Conservation (phyloP, 768 basidiomycete species). For the Flagelloscypha sp. region DNA sequence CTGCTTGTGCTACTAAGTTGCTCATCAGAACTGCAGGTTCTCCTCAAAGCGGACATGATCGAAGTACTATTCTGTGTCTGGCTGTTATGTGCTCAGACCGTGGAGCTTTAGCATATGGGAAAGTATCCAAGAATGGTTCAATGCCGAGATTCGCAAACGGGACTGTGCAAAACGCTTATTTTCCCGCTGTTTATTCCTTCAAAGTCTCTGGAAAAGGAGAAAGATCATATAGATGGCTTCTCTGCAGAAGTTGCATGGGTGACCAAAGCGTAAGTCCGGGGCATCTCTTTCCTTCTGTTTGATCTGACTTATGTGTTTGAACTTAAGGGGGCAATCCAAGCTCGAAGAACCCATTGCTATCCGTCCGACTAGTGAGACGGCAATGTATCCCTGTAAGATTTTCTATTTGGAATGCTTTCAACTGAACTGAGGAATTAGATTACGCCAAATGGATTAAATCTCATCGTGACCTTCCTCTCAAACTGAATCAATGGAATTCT, state of each 20-base stretch:
- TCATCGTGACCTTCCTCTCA: slow-evolving; percentile 93
- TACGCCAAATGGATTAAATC: slow-evolving; percentile 99
- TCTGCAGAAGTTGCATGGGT: slow-evolving; percentile 99
- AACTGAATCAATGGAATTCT: slow-evolving; percentile 98
- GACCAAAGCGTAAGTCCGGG: slow-evolving; percentile 71
- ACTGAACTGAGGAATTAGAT: slow-evolving; percentile 37
- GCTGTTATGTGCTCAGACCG: slow-evolving; percentile 97
- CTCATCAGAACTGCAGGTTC: slow-evolving; percentile 49
- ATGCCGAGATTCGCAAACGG: slow-evolving; percentile 83
- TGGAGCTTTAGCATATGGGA: slow-evolving; percentile 99
- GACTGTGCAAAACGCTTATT: slow-evolving; percentile 97
- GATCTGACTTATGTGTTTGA: too few species aligned
- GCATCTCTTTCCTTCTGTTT: too few species aligned
- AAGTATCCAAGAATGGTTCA: slow-evolving; percentile 94
- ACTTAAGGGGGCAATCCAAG: slow-evolving; percentile 74
- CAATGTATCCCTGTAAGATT: slow-evolving; percentile 93
- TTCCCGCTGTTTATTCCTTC: slow-evolving; percentile 96
- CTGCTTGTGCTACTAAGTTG: slow-evolving; percentile 4
- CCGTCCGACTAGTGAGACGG: slow-evolving; percentile 96
- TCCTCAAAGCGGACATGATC: slow-evolving; percentile 96
- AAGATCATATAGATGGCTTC: slow-evolving; percentile 98
- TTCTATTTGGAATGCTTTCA: not conserved
- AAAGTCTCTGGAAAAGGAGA: slow-evolving; percentile 91
- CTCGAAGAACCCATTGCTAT: slow-evolving; percentile 97
- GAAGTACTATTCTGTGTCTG: slow-evolving; percentile 98